Conservation (phyloP, 1,284 basidiomycete genomes). For the Microbotryum saponariae region DNA sequence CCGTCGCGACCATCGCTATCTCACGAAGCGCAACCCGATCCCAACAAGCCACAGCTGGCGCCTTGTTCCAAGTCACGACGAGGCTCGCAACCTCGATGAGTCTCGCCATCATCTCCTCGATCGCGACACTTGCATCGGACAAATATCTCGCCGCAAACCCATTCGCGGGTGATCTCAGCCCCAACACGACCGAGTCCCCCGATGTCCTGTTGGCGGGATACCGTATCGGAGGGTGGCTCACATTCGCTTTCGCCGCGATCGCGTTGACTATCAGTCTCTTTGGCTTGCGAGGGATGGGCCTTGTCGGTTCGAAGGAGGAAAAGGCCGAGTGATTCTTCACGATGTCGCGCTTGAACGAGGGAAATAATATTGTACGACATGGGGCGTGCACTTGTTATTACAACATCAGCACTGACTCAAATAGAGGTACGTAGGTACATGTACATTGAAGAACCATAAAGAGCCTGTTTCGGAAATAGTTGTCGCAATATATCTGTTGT, state of each 20-base stretch:
- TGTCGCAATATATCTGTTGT: too few species aligned
- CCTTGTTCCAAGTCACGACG: slow-evolving; percentile 36
- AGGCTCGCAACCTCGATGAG: slow-evolving; percentile 37
- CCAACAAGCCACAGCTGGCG: slow-evolving; percentile 26
- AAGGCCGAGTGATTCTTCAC: neutral
- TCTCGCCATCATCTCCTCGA: slow-evolving; percentile 34
- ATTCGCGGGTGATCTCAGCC: neutral
- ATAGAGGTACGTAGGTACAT: too few species aligned
- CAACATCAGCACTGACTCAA: too few species aligned
- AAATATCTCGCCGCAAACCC: neutral
- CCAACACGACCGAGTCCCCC: neutral
- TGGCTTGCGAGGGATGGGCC: neutral
- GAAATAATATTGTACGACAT: too few species aligned
- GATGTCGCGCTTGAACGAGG: too few species aligned
- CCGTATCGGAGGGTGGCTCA: neutral
- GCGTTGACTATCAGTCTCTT: neutral
- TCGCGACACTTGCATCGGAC: slow-evolving; percentile 28
- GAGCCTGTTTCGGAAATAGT: too few species aligned
- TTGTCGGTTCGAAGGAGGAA: slow-evolving; percentile 11
- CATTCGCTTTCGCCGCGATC: neutral
- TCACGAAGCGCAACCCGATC: slow-evolving; percentile 31
- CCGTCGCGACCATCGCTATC: slow-evolving; percentile 25
- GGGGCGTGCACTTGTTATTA: too few species aligned
- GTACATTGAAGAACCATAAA: too few species aligned
- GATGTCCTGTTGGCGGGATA: slow-evolving; percentile 8